phyloP scores from a whole-genome alignment of 345 rosid species.

The Arabidopsis arenosa region DNA sequence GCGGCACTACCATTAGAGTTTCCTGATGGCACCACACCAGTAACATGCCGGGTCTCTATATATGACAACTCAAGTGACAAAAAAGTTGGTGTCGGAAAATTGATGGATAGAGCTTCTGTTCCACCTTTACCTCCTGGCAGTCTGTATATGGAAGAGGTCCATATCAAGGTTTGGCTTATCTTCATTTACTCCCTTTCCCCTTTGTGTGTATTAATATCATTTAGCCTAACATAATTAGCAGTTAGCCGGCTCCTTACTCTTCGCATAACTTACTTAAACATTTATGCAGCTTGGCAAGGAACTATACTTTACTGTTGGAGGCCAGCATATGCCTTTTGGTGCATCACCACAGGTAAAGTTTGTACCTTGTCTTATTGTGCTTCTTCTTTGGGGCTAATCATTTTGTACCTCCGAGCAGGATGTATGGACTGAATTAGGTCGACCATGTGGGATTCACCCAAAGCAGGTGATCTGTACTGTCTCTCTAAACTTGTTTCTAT shows the following conservation, averaged over 20 bases:
- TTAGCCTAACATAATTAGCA: conserved; percentile 15
- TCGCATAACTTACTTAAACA: conserved; percentile 15
- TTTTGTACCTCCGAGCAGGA: conserved; percentile 59
- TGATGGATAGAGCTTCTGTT: conserved; percentile 82
- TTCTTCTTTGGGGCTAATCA: conserved; percentile 29
- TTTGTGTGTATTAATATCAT: conserved; percentile 15
- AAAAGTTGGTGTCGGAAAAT: conserved; percentile 86
- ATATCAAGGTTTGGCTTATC: conserved; percentile 69
- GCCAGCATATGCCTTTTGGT: conserved; percentile 91
- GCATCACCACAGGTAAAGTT: conserved; percentile 92
- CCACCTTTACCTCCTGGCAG: conserved; percentile 82
- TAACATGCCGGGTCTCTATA: conserved; percentile 90
- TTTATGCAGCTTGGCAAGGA: conserved; percentile 79
- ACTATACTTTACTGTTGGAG: conserved; percentile 77
- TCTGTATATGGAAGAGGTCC: conserved; percentile 94
- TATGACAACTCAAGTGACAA: conserved; percentile 82
- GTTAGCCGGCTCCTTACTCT: conserved; percentile 27
- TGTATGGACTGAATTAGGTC: conserved; percentile 96
- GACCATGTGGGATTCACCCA: conserved; percentile 97
- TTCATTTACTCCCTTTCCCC: background rate
- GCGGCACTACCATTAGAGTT: conserved; percentile 96
- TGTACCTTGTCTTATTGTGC: conserved; percentile 20
- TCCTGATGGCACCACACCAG: conserved; percentile 99
- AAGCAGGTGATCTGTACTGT: conserved; percentile 67
- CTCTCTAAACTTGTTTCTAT: conserved; percentile 17